Conservation (phyloP, 1,284 basidiomycete species). For the Taiwanofungus camphoratus region DNA sequence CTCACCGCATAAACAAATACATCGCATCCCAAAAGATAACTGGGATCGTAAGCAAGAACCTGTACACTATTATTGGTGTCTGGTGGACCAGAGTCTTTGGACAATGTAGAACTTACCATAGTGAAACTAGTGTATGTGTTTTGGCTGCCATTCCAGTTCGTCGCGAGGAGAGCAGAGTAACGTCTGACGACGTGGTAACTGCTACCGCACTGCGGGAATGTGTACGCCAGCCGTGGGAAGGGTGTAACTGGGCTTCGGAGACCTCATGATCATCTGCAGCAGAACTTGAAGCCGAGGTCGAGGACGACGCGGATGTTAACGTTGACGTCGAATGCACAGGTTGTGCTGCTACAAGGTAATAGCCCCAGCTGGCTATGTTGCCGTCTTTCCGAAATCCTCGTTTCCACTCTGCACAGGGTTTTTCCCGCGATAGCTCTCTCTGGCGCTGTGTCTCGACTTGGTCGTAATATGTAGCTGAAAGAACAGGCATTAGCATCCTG, state of each 20-base stretch:
- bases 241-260: conserved; percentile 2
- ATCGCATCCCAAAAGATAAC: conserved; percentile 64
- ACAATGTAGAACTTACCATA: conserved; percentile 20
- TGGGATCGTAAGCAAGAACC: conserved; percentile 54
- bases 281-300: conserved; percentile 7
- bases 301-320: neutral
- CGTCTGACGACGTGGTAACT: neutral
- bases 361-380: conserved; percentile 10
- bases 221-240: conserved; percentile 9
- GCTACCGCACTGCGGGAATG: neutral
- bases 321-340: neutral
- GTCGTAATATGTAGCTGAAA: neutral
- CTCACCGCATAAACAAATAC: conserved; percentile 69
- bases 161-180: conserved; percentile 9
- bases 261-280: conserved; percentile 5
- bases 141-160: conserved; percentile 21
- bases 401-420: conserved; percentile 10
- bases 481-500: no score
- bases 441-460: neutral
- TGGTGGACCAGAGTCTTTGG: neutral
- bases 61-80: conserved; percentile 10
- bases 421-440: neutral
- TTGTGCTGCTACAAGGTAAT: conserved; percentile 12
- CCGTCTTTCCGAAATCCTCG: conserved; percentile 15
- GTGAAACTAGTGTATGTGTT: conserved; percentile 21